These are phyloP conservation scores for Mucor irregularis DNA, from an alignment of 371 early-diverging fungal species.

Conservation along the genomic window DNA sequence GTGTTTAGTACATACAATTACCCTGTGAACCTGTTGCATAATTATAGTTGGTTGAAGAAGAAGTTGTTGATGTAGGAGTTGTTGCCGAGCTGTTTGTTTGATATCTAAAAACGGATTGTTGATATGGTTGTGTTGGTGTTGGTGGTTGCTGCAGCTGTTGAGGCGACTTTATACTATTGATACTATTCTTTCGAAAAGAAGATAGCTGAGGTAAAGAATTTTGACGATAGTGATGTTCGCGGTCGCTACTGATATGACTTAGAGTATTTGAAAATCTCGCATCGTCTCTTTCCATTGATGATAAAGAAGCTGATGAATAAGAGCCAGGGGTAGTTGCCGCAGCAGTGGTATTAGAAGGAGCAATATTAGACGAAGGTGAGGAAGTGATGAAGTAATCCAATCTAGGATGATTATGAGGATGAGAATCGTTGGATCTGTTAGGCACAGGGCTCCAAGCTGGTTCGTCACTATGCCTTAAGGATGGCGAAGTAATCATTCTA, in stretches of 20 bases:
- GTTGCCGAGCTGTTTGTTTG: not conserved
- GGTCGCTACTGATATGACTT: too few species aligned
- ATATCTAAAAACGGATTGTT: not conserved
- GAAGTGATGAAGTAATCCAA: conserved; percentile 8
- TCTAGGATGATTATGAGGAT: not conserved
- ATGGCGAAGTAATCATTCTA: not conserved
- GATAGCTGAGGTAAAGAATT: conserved; percentile 9
- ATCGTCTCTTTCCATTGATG: conserved; percentile 1
- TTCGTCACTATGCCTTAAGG: conserved; percentile 3
- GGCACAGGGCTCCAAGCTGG: conserved; percentile 15
- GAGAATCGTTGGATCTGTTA: not conserved
- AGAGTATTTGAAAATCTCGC: not conserved
- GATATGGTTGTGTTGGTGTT: not conserved
- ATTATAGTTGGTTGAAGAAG: not conserved
- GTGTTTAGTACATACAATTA: too few species aligned
- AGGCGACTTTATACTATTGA: not conserved
- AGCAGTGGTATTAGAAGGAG: not conserved
- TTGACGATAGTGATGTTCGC: conserved; percentile 9
- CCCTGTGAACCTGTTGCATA: too few species aligned
- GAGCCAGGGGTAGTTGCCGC: too few species aligned
- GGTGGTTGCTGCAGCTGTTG: not conserved
- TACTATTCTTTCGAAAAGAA: not conserved
- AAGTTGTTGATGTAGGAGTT: not conserved
- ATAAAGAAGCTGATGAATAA: not conserved
- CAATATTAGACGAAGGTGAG: not conserved